Base-by-base conservation (phyloP, 495 filamentous ascomycete genomes). In the Neurospora tetraspora region DNA sequence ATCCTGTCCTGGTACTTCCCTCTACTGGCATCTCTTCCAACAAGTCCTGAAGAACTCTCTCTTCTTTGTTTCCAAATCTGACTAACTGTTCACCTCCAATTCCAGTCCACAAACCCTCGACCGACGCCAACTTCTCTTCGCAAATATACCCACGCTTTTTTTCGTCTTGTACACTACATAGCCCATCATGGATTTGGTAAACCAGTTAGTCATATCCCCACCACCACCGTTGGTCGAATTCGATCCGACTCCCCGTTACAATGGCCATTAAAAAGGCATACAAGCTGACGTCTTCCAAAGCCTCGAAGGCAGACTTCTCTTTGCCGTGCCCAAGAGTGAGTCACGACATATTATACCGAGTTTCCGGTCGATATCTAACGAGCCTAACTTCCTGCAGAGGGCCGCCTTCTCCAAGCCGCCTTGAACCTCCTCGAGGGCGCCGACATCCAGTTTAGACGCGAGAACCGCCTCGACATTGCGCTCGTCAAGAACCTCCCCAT, bases 281-380 rank as follows among this genome's bases (percentile, higher is more conserved):
- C 77, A 74, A 76, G 77, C 78, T 82, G 72, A 78, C 77, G 7
- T 39, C 71, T 69, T 69, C 78, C 73, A 80, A 80, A 95, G 92
- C 86, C 86, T 98, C 78, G 93, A 94, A 86, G 94, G 94, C 81
- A 91, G 95, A 76, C 89, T 98, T 68, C 88, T 99, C 73, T 98
- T 99, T 79, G 96, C 96, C 72, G 93, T 98, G 27, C 96, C 96
- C 61, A 99, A 99, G 85, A 99, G 94, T 93, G 84, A 81, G 92
- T 89, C 70, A 70, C 12, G 70, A 61, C 14, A 27, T 34, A 16
- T 1, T 9, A 31, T 61, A 61, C 12, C 53, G 27, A 61, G 53
- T 31, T 12, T 14, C 53, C 23, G 53, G 53, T 34, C 53, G 14
- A 61, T 34, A 4, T 61, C 53, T 61, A 34, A 61, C 53, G 74